Conservation (phyloP, 805 yeast species). For the Myxozyma neotropica region DNA sequence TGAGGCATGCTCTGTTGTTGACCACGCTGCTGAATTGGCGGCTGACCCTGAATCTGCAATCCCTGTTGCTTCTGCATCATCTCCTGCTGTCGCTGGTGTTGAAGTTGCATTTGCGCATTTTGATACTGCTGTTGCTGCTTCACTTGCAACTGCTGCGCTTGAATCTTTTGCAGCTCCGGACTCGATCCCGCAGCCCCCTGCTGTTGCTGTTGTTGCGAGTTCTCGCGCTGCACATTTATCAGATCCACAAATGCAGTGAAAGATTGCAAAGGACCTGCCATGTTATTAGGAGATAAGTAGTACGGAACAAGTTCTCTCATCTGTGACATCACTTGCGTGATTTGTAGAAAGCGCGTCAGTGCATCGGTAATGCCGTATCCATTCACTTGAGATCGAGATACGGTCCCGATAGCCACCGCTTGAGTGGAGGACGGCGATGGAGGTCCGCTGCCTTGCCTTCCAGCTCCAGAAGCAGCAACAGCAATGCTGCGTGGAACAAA, state of each 20-base stretch:
- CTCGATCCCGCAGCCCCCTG: slow-evolving; percentile 22
- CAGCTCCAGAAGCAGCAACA: slow-evolving; percentile 5
- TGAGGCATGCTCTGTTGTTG: not conserved
- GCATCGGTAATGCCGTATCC: slow-evolving; percentile 65
- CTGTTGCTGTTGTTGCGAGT: slow-evolving; percentile 29
- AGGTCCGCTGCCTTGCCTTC: slow-evolving; percentile 4
- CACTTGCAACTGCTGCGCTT: slow-evolving; percentile 21
- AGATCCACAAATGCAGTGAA: slow-evolving; percentile 39
- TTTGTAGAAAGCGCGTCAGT: slow-evolving; percentile 71
- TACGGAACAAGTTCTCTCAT: slow-evolving; percentile 62
- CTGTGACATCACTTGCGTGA: slow-evolving; percentile 76
- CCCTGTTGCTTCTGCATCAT: slow-evolving; percentile 2
- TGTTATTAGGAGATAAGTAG: slow-evolving; percentile 47
- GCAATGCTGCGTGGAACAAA: slow-evolving; percentile 37
- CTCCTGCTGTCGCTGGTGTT: slow-evolving; percentile 8
- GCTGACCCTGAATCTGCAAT: not conserved
- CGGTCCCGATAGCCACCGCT: slow-evolving; percentile 1
- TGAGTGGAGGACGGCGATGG: not conserved
- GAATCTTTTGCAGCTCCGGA: slow-evolving; percentile 17
- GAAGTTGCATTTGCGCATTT: slow-evolving; percentile 3
- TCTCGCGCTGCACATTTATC: slow-evolving; percentile 41
- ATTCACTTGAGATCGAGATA: slow-evolving; percentile 43
- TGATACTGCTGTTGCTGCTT: slow-evolving; percentile 27
- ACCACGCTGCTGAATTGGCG: not conserved
- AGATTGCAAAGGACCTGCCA: slow-evolving; percentile 36